These are phyloP conservation scores for Globisporangium yorkense DNA, from an alignment of 352 stramenopile genomes.

Conservation along the genomic window DNA sequence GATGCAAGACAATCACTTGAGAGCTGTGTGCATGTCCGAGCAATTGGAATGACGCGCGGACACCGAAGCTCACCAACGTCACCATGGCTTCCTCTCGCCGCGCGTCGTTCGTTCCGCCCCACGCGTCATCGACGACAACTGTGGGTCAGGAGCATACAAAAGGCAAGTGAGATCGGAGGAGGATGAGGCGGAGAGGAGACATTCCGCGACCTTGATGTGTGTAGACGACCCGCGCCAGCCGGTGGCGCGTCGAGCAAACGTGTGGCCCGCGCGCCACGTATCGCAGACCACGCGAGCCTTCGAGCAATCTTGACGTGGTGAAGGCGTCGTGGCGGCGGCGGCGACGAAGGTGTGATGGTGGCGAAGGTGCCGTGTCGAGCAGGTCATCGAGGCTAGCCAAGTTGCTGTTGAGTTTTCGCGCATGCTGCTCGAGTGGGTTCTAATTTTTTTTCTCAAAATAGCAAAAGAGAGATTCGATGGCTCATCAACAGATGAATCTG, in stretches of 20 bases:
- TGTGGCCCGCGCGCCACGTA: neutral
- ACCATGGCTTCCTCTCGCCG: neutral
- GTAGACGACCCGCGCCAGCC: neutral
- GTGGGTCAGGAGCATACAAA: neutral
- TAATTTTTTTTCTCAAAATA: neutral
- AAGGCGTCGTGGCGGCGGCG: too few species aligned
- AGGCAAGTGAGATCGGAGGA: neutral
- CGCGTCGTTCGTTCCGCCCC: constrained; percentile 1
- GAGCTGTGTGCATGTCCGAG: too few species aligned
- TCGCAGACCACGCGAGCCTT: neutral
- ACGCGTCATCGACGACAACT: neutral
- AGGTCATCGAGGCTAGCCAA: too few species aligned
- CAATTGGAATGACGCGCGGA: neutral
- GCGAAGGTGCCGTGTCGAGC: too few species aligned
- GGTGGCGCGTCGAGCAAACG: neutral
- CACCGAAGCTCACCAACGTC: neutral
- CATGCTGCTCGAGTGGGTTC: neutral
- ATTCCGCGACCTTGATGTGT: neutral
- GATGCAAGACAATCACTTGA: too few species aligned
- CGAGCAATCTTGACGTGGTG: too few species aligned
- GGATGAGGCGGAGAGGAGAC: neutral
- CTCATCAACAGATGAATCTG: neutral
- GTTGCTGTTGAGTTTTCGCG: too few species aligned
- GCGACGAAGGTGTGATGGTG: too few species aligned
- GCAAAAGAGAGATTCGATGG: neutral